Conservation (phyloP, 805 yeast species). For the Kuraishia piskuri region DNA sequence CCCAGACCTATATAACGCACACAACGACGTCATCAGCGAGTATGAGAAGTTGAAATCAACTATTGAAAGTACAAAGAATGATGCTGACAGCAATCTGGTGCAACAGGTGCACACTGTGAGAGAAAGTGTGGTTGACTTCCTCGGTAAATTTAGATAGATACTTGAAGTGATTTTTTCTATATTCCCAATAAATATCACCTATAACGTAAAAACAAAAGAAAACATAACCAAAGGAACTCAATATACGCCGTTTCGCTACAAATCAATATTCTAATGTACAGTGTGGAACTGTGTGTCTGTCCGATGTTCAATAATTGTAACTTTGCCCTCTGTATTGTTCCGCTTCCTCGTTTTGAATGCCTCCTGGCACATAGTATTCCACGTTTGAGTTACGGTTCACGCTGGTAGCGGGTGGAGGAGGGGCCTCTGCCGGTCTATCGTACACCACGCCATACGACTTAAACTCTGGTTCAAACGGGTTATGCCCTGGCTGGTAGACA, state of each 20-base stretch:
- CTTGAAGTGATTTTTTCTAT: no score
- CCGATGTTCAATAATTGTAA: background rate
- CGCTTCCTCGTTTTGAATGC: background rate
- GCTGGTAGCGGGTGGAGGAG: background rate
- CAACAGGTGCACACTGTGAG: background rate
- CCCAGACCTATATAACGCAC: slow-evolving; percentile 25
- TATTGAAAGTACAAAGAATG: background rate
- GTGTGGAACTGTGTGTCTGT: background rate
- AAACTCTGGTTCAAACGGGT: background rate
- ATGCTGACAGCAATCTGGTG: background rate
- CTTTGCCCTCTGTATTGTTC: background rate
- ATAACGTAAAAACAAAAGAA: background rate
- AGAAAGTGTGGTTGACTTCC: background rate
- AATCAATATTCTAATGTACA: background rate
- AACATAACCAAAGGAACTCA: background rate
- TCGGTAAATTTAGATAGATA: background rate
- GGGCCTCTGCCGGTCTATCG: background rate
- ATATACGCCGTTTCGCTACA: background rate
- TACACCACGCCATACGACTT: background rate
- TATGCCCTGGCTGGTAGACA: background rate
- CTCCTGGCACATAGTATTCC: background rate
- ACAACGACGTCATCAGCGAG: slow-evolving; percentile 9
- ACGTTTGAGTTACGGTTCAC: background rate
- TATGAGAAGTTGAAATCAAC: background rate
- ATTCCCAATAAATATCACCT: background rate